These are phyloP conservation scores for Allantophomopsis lycopodina DNA, from an alignment of 2,329 filamentous ascomycete genomes.

Conservation along the genomic window DNA sequence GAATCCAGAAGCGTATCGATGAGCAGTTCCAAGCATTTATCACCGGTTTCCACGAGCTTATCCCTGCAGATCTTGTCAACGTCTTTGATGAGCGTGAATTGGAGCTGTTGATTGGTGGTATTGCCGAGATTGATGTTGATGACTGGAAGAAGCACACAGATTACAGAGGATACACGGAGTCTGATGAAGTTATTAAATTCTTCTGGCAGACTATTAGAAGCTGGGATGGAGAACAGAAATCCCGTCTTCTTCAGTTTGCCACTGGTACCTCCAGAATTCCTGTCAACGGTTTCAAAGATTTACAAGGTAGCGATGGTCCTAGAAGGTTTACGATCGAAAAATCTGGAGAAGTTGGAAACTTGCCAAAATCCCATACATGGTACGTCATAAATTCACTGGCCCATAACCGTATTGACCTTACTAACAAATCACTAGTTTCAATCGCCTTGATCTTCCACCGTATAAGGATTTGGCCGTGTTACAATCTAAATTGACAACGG, in stretches of 20 bases:
- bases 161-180: constrained; percentile 96
- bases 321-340: constrained; percentile 97
- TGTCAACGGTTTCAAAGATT: constrained; percentile 98
- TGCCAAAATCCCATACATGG: constrained; percentile 98
- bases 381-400: constrained; percentile 31
- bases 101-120: constrained; percentile 92
- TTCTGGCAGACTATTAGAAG: constrained; percentile 97
- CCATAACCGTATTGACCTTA: constrained; percentile 1
- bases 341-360: constrained; percentile 75
- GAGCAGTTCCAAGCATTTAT: constrained; percentile 99
- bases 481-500: constrained; percentile 84
- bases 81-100: constrained; percentile 97
- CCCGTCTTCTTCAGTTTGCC: constrained; percentile 86
- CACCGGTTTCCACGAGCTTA: constrained; percentile 93
- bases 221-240: constrained; percentile 99
- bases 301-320: constrained; percentile 92
- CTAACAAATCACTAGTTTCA: constrained; percentile 52
- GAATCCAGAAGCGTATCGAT: constrained; percentile 94
- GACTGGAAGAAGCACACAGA: constrained; percentile 99
- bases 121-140: constrained; percentile 98
- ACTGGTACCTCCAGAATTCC: constrained; percentile 96
- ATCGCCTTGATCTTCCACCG: constrained; percentile 84
- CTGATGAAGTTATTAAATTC: constrained; percentile 91
- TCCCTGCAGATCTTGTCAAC: constrained; percentile 90
- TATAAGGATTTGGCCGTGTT: constrained; percentile 83